Base-by-base conservation (phyloP, 1,284 basidiomycete species). In the Cutaneotrichosporon sp. region DNA sequence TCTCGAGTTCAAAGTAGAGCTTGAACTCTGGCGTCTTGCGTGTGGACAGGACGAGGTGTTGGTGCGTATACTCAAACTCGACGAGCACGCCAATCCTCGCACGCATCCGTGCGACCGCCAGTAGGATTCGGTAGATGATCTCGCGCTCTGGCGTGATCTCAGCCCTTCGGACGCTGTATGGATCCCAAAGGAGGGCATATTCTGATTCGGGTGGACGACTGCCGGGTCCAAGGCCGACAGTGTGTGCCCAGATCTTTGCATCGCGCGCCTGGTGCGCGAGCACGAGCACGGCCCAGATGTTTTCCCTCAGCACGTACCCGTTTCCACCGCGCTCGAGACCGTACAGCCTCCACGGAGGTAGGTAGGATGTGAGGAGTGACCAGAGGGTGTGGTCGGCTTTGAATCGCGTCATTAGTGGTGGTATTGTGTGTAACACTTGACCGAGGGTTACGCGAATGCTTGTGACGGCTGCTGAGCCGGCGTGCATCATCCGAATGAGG, bases 361-460 rank as follows among this genome's bases (percentile, higher is more conserved):
- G 50, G 50, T 51, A 51, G 10, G 50, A 14, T 9, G 50, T 22
- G 22, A 51, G 50, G 50, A 51, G 50, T 26, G 11, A 16, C 50
- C 50, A 51, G 50, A 51, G 50, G 50, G 50, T 30, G 1, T 14
- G 50, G 50, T 51, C 50, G 26, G 50, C 50, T 26, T 30, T 30
- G 50, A 51, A 51, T 26, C 50, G 50, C 22, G 22, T 22, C 50
- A 51, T 51, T 7, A 51, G 50, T 5, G 14, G 22, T 14, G 50
- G 50, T 16, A 51, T 51, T 11, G 50, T 16, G 50, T 51, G 26
- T 5, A 51, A 30, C 14, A 51, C 26, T 14, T 51, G 50, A 1
- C 22, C 9, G 50, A 51, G 22, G 26, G 50, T 51, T 5, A 51
- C 50, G 50, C 22, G 50, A 9, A 51, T 31, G 14, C 22, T 26